These are phyloP conservation scores for Leishmania guyanensis DNA, from an alignment of 208 protist genomes.

Conservation along the genomic window DNA sequence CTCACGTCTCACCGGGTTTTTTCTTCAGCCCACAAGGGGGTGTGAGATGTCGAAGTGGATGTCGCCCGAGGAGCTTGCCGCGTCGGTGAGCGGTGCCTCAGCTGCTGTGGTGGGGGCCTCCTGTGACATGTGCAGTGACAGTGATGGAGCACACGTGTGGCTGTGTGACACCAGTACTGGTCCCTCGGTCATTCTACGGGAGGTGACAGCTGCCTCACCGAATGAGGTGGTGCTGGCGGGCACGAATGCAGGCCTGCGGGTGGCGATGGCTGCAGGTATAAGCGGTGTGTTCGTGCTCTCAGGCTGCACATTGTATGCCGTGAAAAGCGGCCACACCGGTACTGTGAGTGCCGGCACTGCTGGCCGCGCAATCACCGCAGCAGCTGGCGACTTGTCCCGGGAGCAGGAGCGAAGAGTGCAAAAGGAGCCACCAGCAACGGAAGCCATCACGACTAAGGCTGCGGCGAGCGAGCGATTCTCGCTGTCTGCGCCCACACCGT, in stretches of 20 bases:
- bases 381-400: background rate
- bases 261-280: constrained; percentile 20
- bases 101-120: constrained; percentile 8
- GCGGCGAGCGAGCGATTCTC: background rate
- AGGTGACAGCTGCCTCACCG: constrained; percentile 17
- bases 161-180: constrained; percentile 38
- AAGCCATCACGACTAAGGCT: background rate
- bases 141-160: constrained; percentile 36
- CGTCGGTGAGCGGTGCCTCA: constrained; percentile 24
- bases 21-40: constrained; percentile 18
- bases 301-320: constrained; percentile 36
- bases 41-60: constrained; percentile 12
- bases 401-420: background rate
- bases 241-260: constrained; percentile 28
- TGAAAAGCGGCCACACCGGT: constrained; percentile 3
- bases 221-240: constrained; percentile 29
- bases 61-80: background rate
- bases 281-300: constrained; percentile 33
- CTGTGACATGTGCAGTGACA: constrained; percentile 33
- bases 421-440: background rate
- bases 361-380: background rate
- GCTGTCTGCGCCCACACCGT: background rate
- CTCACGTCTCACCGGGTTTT: constrained; percentile 13
- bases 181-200: constrained; percentile 28
- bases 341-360: background rate